Percentiles rank a stretch among this genome's conserved stretches.
These are phyloP conservation scores for Solanum pinnatisectum DNA, from an alignment of 257 asterid genomes.

Conservation along the genomic window DNA sequence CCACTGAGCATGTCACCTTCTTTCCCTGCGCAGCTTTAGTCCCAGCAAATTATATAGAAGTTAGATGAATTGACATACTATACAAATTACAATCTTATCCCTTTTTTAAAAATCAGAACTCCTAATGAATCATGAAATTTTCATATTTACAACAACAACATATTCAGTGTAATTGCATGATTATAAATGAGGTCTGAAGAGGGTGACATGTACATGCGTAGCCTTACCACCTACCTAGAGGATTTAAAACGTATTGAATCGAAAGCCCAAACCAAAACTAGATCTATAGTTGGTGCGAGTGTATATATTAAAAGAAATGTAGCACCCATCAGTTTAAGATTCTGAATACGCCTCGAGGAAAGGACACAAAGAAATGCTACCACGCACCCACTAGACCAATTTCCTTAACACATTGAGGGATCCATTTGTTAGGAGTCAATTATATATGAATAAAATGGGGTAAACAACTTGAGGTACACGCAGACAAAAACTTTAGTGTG, in stretches of 20 bases:
- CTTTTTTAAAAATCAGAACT: background rate
- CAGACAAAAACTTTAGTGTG: slow-evolving; percentile 5
- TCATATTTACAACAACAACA: background rate
- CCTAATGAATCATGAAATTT: background rate
- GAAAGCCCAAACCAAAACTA: too few relatives aligned
- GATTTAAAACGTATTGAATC: too few relatives aligned
- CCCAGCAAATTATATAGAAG: background rate
- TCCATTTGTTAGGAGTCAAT: background rate
- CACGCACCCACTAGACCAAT: background rate
- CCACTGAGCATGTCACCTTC: background rate
- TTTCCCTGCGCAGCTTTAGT: background rate
- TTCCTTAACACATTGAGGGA: background rate
- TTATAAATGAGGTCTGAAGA: background rate
- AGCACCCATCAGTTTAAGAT: background rate
- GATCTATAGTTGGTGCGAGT: background rate
- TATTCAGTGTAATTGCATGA: background rate
- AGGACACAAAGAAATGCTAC: background rate
- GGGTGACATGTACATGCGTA: background rate
- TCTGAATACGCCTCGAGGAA: background rate
- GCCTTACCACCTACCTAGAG: background rate
- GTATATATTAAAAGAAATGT: background rate
- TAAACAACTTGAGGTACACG: slow-evolving; percentile 14
- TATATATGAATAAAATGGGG: slow-evolving; percentile 1
- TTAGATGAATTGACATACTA: background rate
- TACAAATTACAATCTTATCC: background rate